Evolutionary conservation across 2,329 filamentous ascomycete genomes (phyloP), one percentile per base, ranked within the genome.

Genomic region (Stemphylium lycopersici): DNA sequence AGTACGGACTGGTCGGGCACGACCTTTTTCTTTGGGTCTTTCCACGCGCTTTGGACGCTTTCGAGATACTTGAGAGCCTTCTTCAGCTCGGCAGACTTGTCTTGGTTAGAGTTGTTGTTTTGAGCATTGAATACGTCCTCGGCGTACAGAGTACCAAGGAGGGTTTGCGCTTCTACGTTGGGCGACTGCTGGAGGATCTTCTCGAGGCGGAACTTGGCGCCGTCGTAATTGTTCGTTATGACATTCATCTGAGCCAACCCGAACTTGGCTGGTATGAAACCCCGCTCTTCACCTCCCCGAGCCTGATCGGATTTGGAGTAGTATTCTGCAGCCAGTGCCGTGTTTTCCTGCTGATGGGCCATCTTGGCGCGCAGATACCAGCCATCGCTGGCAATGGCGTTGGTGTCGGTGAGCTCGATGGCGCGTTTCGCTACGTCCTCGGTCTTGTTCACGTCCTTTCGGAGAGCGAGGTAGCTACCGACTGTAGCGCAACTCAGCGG

Each of bases 311-410:
- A 90, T 63, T 90, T 88, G 50, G 87, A 87, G 76, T 99, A 99
- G 75, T 89, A 96, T 67, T 96, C 91, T 16, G 84, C 86, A 2
- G 95, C 93, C 52, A 87, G 88, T 16, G 88, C 82, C 6, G 85
- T 77, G 53, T 97, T 87, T 37, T 89, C 89, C 53, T 87, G 84
- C 63, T 91, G 91, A 71, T 99, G 95, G 60, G 93, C 91, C 73
- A 96, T 97, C 56, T 93, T 84, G 24, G 92, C 95, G 36, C 98
- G 84, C 7, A 98, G 79, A 76, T 97, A 99, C 93, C 93, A 98
- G 32, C 95, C 96, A 72, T 99, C 96, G 77, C 93, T 96, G 20
- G 93, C 93, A 73, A 98, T 91, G 3, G 93, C 91, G 73, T 96
- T 96, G 65, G 98, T 91, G 71, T 99, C 95, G 2, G 95, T 98